Evolutionary conservation across 1,139 yeast genomes (phyloP).

Genomic region (Pneumocystis oryctolagi): DNA sequence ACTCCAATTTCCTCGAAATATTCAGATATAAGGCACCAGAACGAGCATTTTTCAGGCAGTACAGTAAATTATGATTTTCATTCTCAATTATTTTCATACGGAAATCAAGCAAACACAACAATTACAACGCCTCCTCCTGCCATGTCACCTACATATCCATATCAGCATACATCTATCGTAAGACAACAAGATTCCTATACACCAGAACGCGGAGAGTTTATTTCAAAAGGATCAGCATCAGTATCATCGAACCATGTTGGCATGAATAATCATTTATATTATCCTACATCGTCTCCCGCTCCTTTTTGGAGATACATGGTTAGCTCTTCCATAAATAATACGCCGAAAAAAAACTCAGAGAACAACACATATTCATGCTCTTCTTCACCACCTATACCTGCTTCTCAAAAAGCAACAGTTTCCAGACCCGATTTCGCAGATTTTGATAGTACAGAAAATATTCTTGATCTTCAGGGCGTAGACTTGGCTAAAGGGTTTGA

Average conservation of each 20-base stretch:
- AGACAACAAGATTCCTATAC: not conserved
- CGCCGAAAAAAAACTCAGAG: not conserved
- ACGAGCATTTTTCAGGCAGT: not conserved
- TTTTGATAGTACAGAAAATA: not conserved
- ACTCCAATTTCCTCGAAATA: not conserved
- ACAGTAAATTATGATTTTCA: not conserved
- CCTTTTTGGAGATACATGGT: conserved; percentile 31
- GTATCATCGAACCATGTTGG: not conserved
- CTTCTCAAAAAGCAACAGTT: conserved; percentile 2
- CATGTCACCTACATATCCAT: not conserved
- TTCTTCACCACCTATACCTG: not conserved
- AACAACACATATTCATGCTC: not conserved
- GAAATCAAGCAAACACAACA: not conserved
- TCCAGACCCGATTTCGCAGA: not conserved
- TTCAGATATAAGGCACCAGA: not conserved
- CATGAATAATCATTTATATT: not conserved
- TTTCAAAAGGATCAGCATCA: conserved; percentile 5
- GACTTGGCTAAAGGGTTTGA: conserved; percentile 10
- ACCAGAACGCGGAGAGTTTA: conserved; percentile 2
- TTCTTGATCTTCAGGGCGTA: conserved; percentile 11
- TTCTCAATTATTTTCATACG: not conserved
- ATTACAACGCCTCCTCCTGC: not conserved
- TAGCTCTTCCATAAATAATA: not conserved
- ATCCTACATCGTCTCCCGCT: conserved; percentile 25
- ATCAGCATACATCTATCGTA: not conserved